phyloP scores from a whole-genome alignment of 2,329 filamentous ascomycete genomes.

The Aspergillus thermomutatus region DNA sequence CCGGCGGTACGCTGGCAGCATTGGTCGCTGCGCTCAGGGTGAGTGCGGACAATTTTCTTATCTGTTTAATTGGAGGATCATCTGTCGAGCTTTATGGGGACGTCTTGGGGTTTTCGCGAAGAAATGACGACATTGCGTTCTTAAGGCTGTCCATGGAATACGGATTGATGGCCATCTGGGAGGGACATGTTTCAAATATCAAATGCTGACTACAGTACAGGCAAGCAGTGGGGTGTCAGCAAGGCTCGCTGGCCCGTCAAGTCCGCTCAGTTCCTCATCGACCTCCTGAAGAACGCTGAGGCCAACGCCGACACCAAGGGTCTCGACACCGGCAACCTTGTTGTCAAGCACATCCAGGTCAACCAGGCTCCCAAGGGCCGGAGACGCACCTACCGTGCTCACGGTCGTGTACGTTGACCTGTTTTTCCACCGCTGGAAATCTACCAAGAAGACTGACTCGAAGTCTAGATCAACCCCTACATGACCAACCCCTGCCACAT shows the following conservation, averaged over 20 bases:
- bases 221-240: slow-evolving; percentile 98
- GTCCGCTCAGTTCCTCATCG: slow-evolving; percentile 96
- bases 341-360: slow-evolving; percentile 99
- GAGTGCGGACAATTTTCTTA: slow-evolving; percentile 49
- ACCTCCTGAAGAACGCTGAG: slow-evolving; percentile 96
- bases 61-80: slow-evolving; percentile 10
- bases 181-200: not conserved
- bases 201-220: slow-evolving; percentile 47
- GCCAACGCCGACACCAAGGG: slow-evolving; percentile 96
- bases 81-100: not conserved
- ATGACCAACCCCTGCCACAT: slow-evolving; percentile 99
- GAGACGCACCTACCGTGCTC: slow-evolving; percentile 98
- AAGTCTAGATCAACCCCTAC: slow-evolving; percentile 95
- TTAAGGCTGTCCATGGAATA: not conserved
- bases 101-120: not conserved
- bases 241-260: slow-evolving; percentile 99
- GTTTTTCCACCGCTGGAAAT: not conserved
- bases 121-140: slow-evolving; percentile 1
- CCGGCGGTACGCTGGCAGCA: slow-evolving; percentile 95
- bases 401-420: slow-evolving; percentile 85
- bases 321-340: slow-evolving; percentile 92
- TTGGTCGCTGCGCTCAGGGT: slow-evolving; percentile 96
- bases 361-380: slow-evolving; percentile 99
- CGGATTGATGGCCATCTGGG: not conserved
- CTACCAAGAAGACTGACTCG: not conserved